Evolutionary conservation across 2,329 filamentous ascomycete species (phyloP), one percentile per base, ranked within the genome.

Genomic region (Colletotrichum sp.): DNA sequence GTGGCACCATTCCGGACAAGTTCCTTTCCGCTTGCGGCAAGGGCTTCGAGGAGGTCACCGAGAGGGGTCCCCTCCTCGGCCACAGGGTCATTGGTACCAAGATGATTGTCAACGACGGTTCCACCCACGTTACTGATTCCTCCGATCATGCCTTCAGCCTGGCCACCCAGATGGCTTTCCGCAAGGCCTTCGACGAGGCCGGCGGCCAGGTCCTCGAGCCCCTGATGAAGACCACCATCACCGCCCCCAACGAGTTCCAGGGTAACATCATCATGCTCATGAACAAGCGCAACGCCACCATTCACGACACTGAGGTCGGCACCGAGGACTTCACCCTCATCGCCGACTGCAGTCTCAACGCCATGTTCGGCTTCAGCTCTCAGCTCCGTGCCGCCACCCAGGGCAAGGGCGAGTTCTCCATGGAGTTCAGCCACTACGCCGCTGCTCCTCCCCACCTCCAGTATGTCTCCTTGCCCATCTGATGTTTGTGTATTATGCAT

Each of bases 351-450:
- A 96, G 94, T 84, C 86, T 99, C 84, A 98, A 98, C 85, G 92
- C 94, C 84, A 99, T 99, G 97, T 99, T 99, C 84, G 97, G 97
- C 78, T 98, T 99, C 88, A 96, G 93, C 82, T 95, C 93, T 57
- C 95, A 98, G 86, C 87, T 99, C 79, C 92, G 97, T 80, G 97
- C 97, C 16, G 95, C 96, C 27, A 98, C 96, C 3, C 97, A 99
- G 88, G 97, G 97, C 77, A 99, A 99, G 90, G 97, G 97, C 81
- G 97, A 99, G 88, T 99, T 98, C 83, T 94, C 91, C 81, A 98
- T 99, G 97, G 97, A 99, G 87, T 99, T 99, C 82, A 97, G 94
- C 85, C 97, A 98, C 87, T 99, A 99, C 82, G 93, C 94, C 68
- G 90, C 95, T 68, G 95, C 97, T 75, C 94, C 96, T 65, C 92